phyloP scores from a whole-genome alignment of 2,329 filamentous ascomycete species.

The Fusarium keratoplasticum region DNA sequence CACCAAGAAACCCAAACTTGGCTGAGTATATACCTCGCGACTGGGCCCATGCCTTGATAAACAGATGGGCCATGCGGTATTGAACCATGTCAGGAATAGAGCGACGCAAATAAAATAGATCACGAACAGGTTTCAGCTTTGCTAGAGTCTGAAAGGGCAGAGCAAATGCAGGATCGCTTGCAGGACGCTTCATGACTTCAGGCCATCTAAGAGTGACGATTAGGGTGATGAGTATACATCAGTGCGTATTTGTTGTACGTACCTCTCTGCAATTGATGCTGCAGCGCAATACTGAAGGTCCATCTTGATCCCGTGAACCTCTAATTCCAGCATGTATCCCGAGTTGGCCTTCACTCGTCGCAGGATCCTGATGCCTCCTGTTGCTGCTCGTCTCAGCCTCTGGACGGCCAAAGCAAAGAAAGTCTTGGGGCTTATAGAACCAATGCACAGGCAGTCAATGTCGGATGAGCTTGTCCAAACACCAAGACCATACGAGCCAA shows the following conservation, averaged over 20 bases:
- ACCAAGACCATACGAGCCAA: conserved; percentile 74
- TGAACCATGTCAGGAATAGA: conserved; percentile 69
- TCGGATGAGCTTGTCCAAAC: conserved; percentile 72
- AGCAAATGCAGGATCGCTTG: conserved; percentile 65
- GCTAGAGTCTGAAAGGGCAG: conserved; percentile 67
- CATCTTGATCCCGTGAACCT: conserved; percentile 67
- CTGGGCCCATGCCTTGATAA: conserved; percentile 72
- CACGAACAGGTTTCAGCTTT: conserved; percentile 73
- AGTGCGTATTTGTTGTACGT: conserved; percentile 6
- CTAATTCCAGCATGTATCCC: conserved; percentile 73
- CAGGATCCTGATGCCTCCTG: conserved; percentile 60
- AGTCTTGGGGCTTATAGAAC: conserved; percentile 67
- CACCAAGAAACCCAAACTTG: conserved; percentile 73
- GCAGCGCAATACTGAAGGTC: conserved; percentile 77
- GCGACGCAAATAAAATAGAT: conserved; percentile 69
- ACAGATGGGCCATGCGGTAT: conserved; percentile 69
- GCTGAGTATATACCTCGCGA: conserved; percentile 72
- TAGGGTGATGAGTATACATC: not conserved
- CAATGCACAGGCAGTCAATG: conserved; percentile 74
- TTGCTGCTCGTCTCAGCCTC: conserved; percentile 61
- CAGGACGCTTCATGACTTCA: conserved; percentile 58
- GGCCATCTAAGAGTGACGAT: conserved; percentile 54
- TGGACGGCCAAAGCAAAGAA: conserved; percentile 71
- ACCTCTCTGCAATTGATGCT: conserved; percentile 63
- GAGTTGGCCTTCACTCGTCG: conserved; percentile 68